Base-by-base conservation (phyloP, 2,329 filamentous ascomycete genomes). In the Bretziella fagacearum region DNA sequence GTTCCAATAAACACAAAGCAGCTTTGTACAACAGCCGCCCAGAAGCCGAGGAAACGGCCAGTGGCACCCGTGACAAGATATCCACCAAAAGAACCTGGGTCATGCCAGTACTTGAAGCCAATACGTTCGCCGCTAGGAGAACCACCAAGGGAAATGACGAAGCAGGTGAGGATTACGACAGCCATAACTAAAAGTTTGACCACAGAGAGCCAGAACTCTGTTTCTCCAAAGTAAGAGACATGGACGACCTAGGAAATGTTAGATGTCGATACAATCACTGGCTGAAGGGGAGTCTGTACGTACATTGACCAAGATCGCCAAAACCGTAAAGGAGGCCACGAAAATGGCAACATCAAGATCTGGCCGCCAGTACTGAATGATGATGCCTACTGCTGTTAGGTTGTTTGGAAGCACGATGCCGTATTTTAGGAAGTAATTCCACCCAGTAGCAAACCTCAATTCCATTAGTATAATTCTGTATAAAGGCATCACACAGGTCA, bases 141-240 rank as follows among this genome's bases (percentile, higher is more conserved):
- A 15, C 63, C 64, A 35, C 64, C 64, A 4, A 65, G 55, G 4
- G 63, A 57, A 15, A 64, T 54, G 40, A 64, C 54, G 41, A 65
- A 59, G 44, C 60, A 60, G 22, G 62, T 44, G 15, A 63, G 52
- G 40, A 66, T 62, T 8, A 66, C 54, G 22, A 56, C 60, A 5
- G 61, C 51, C 49, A 68, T 64, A 35, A 66, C 62, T 2, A 68
- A 51, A 2, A 67, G 59, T 50, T 70, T 70, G 53, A 64, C 54
- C 3, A 61, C 57, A 1, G 63, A 63, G 46, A 70, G 63, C 61
- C 65, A 67, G 50, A 70, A 70, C 48, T 70, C 66, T 11, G 64
- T 61, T 52, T 70, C 67, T 40, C 65, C 65, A 39, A 66, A 67
- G 47, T 62, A 61, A 4, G 54, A 55, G 29, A 69, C 63, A 37